Evolutionary conservation across 768 basidiomycete genomes (phyloP).

Genomic region (Psilocybe subaeruginosa): DNA sequence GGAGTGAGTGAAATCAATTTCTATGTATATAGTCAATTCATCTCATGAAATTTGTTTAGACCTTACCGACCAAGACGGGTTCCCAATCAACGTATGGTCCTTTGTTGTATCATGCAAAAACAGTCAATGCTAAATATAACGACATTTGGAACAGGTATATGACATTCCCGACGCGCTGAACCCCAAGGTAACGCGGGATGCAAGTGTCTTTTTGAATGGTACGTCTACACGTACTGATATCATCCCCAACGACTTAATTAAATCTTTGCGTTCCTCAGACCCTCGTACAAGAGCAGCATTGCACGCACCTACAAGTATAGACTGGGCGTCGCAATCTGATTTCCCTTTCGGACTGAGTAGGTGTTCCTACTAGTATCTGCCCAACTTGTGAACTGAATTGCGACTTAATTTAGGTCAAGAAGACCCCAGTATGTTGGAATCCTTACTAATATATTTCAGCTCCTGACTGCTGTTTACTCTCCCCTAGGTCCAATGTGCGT

Average conservation of each 20-base stretch:
- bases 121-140: not conserved
- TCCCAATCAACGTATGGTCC: slow-evolving; percentile 40
- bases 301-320: slow-evolving; percentile 66
- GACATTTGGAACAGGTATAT: slow-evolving; percentile 40
- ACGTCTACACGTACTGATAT: slow-evolving; percentile 10
- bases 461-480: not conserved
- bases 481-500: slow-evolving; percentile 20
- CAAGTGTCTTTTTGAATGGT: slow-evolving; percentile 67
- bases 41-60: slow-evolving; percentile 19
- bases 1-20: slow-evolving; percentile 39
- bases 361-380: slow-evolving; percentile 10
- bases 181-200: slow-evolving; percentile 54
- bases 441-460: not conserved
- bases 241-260: not conserved
- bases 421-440: slow-evolving; percentile 37
- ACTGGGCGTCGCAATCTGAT: slow-evolving; percentile 42
- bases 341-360: slow-evolving; percentile 39
- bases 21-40: not conserved
- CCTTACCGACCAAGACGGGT: slow-evolving; percentile 32
- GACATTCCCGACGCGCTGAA: slow-evolving; percentile 58
- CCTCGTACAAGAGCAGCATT: slow-evolving; percentile 58
- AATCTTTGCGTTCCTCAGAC: slow-evolving; percentile 36
- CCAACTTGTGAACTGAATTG: not conserved
- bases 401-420: slow-evolving; percentile 11
- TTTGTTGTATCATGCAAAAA: not conserved